Evolutionary conservation across 1,284 basidiomycete genomes (phyloP), one percentile per base, ranked within the genome.

Genomic region (Apiotrichum domesticum): DNA sequence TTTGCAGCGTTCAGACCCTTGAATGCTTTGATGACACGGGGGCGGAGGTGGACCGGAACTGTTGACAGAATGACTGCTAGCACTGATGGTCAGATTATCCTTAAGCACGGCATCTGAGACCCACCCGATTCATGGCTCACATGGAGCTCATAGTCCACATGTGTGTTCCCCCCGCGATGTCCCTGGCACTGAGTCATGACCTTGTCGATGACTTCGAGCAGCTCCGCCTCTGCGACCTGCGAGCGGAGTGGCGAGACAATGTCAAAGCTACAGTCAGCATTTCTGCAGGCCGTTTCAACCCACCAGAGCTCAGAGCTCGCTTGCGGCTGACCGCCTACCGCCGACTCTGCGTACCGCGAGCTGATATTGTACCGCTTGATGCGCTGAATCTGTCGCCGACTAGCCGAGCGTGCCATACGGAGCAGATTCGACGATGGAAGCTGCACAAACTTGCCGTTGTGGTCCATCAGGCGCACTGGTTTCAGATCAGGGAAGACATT

Each of bases 361-460:
- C 85, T 82, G 37, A 95, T 85, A 73, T 92, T 87, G 76, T 88
- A 96, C 14, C 93, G 83, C 76, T 98, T 97, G 73, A 96, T 91
- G 43, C 94, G 80, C 64, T 83, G 84, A 50, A 84, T 82, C 48
- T 83, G 83, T 13, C 81, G 82, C 55, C 88, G 80, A 0, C 88
- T 90, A 14, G 90, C 90, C 43, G 90, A 80, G 47, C 92, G 81
- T 8, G 93, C 91, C 73, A 97, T 95, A 0, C 88, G 86, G 2
- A 88, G 79, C 11, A 94, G 79, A 11, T 86, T 83, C 59, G 89
- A 86, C 58, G 85, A 85, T 0, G 91, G 88, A 34, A 96, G 79
- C 42, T 84, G 82, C 3, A 95, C 86, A 1, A 92, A 79, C 62
- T 91, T 88, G 2, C 90, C 90, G 53, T 87, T 85, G 54, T 84